Evolutionary conservation across 2,329 filamentous ascomycete species (phyloP).

Genomic region (Chaetomiaceae sp.): DNA sequence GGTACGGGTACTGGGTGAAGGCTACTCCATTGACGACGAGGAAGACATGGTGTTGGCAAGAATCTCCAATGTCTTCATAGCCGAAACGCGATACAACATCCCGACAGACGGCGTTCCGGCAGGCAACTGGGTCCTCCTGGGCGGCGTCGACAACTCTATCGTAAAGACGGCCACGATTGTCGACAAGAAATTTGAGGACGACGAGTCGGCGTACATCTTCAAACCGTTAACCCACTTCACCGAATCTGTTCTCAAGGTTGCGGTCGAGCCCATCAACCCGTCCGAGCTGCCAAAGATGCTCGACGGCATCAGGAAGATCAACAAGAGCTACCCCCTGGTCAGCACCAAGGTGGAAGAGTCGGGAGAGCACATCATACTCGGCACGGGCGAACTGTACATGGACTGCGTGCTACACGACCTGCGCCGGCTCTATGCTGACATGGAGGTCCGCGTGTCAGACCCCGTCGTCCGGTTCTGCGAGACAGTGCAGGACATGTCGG

Average conservation of each 20-base stretch:
- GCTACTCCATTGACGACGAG: conserved; percentile 93
- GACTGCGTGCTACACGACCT: conserved; percentile 96
- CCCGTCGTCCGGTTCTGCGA: conserved; percentile 97
- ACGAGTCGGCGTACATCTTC: conserved; percentile 95
- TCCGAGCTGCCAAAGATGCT: conserved; percentile 98
- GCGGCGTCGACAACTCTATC: conserved; percentile 94
- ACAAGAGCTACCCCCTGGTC: conserved; percentile 95
- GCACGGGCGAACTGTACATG: conserved; percentile 99
- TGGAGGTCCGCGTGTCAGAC: conserved; percentile 99
- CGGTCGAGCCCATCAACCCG: conserved; percentile 95
- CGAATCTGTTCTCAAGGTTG: conserved; percentile 95
- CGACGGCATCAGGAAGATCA: conserved; percentile 91
- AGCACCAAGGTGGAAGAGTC: conserved; percentile 98
- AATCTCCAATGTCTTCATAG: conserved; percentile 82
- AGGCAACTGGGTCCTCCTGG: conserved; percentile 87
- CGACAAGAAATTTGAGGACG: conserved; percentile 70
- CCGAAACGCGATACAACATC: conserved; percentile 89
- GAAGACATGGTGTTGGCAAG: conserved; percentile 92
- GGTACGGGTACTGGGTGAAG: conserved; percentile 88
- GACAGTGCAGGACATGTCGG: conserved; percentile 94
- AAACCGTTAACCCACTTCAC: conserved; percentile 90
- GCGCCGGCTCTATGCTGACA: conserved; percentile 88
- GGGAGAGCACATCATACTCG: conserved; percentile 90
- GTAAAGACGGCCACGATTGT: conserved; percentile 95
- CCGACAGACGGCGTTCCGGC: conserved; percentile 87